Conservation (phyloP, 1,284 basidiomycete species). For the Malassezia restricta region DNA sequence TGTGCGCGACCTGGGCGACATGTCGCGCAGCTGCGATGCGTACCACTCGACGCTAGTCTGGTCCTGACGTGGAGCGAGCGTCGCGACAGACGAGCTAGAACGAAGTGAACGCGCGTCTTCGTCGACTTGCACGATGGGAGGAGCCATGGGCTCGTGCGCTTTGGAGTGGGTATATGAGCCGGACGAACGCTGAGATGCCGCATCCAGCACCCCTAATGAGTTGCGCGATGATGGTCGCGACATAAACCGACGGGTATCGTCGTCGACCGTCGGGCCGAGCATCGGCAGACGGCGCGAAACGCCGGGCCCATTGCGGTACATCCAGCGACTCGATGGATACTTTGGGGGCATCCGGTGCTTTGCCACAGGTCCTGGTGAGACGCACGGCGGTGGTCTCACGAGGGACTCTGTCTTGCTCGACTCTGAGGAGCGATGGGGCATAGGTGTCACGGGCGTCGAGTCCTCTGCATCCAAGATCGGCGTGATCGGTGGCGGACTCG, state of each 20-base stretch:
- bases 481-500: too few species aligned
- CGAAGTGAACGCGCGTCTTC: conserved; percentile 3
- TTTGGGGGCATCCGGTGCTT: conserved; percentile 21
- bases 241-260: neutral
- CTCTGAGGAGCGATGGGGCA: too few species aligned
- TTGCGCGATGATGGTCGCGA: conserved; percentile 8
- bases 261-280: conserved; percentile 1
- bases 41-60: neutral
- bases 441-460: too few species aligned
- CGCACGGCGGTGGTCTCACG: neutral
- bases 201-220: neutral
- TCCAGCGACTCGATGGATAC: conserved; percentile 25
- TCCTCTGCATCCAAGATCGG: too few species aligned
- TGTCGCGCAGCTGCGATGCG: neutral
- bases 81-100: neutral
- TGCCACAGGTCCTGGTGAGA: neutral
- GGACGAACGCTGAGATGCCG: neutral
- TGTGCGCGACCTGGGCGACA: neutral
- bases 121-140: neutral
- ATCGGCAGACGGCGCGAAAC: conserved; percentile 6
- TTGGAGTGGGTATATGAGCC: neutral
- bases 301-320: conserved; percentile 38
- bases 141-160: neutral
- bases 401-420: too few species aligned
- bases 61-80: neutral